Conservation (phyloP, 2,329 filamentous ascomycete species). For the Ophiostoma fasciatum region DNA sequence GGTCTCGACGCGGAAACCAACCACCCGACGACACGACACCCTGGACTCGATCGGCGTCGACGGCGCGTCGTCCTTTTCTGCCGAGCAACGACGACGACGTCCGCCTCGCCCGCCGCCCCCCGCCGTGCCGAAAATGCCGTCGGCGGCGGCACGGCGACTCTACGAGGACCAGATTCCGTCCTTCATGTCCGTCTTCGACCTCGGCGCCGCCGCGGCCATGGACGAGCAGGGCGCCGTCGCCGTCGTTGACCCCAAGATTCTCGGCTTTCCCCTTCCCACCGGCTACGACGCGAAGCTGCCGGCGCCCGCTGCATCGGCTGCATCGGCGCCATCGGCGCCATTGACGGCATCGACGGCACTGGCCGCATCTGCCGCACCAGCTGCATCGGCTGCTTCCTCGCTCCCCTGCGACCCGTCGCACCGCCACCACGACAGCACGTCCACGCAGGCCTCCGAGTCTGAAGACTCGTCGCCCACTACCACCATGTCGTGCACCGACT, state of each 20-base stretch:
- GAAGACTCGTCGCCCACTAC: conserved; percentile 92
- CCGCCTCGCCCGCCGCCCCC: not conserved
- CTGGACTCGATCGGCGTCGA: no score
- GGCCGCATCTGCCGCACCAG: no score
- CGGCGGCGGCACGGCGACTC: conserved; percentile 43
- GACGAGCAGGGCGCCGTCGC: conserved; percentile 38
- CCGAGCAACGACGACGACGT: not conserved
- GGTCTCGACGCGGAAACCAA: not conserved
- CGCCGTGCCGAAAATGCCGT: conserved; percentile 36
- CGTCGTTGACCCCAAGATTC: conserved; percentile 37
- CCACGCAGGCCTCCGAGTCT: conserved; percentile 65
- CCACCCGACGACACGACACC: not conserved
- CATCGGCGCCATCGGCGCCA: no score
- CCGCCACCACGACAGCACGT: conserved; percentile 63
- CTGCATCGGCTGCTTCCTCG: no score
- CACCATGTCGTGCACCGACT: conserved; percentile 83
- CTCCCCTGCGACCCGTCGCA: conserved; percentile 38
- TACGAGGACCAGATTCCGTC: conserved; percentile 60
- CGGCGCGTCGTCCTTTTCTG: not conserved
- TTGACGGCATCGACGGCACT: no score
- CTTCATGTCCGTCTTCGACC: conserved; percentile 62
- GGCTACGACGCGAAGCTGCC: conserved; percentile 20
- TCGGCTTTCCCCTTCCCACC: conserved; percentile 28
- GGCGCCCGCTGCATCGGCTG: no score
- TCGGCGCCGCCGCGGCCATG: conserved; percentile 41